These are phyloP conservation scores for Aspergillus sclerotioniger DNA, from an alignment of 495 filamentous ascomycete species.

Conservation along the genomic window DNA sequence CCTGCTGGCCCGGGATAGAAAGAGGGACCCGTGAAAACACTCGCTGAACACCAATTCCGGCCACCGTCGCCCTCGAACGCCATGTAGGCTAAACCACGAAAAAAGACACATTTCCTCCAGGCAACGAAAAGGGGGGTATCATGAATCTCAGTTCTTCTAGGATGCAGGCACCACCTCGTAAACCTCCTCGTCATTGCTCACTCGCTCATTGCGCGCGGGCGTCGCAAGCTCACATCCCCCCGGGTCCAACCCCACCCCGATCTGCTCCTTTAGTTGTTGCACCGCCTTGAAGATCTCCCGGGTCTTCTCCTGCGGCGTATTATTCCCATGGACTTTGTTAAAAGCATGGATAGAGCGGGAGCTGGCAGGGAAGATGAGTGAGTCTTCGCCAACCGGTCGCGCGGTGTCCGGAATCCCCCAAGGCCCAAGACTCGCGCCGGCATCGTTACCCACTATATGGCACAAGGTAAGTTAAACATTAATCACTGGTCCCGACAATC, in stretches of 20 bases:
- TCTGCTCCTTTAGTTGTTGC: slow-evolving; percentile 42
- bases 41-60: background rate
- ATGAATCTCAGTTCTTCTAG: background rate
- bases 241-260: slow-evolving; percentile 48
- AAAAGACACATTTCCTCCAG: background rate
- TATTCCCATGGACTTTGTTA: slow-evolving; percentile 39
- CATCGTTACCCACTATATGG: slow-evolving; percentile 15
- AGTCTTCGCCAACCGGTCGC: slow-evolving; percentile 22
- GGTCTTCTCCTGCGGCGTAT: slow-evolving; percentile 39
- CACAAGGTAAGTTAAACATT: slow-evolving; percentile 15
- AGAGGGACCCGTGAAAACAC: background rate
- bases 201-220: slow-evolving; percentile 20
- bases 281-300: slow-evolving; percentile 35
- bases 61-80: background rate
- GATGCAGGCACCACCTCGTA: slow-evolving; percentile 27
- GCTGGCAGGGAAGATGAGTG: slow-evolving; percentile 39
- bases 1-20: background rate
- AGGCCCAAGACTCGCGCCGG: slow-evolving; percentile 12
- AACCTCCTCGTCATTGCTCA: slow-evolving; percentile 45
- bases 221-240: slow-evolving; percentile 37
- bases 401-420: slow-evolving; percentile 25
- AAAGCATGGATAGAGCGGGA: slow-evolving; percentile 34
- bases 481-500: slow-evolving; percentile 14
- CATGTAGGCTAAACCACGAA: too few species aligned
- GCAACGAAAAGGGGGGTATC: background rate